Base-by-base conservation (phyloP, 768 basidiomycete species). In the Kwoniella sp. region DNA sequence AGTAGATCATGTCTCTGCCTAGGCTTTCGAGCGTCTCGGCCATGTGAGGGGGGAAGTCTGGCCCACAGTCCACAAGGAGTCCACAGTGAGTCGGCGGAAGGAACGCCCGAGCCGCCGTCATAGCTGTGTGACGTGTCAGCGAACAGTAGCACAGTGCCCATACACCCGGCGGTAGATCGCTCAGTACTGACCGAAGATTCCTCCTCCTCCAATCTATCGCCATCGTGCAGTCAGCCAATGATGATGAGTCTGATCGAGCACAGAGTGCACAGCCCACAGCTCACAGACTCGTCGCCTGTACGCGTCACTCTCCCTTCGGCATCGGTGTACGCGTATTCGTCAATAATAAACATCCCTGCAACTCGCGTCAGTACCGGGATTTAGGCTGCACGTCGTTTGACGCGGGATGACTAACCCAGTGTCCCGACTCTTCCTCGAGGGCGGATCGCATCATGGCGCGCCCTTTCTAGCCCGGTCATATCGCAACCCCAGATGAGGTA, bases 311-410 rank as follows among this genome's bases (percentile, higher is more conserved):
- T 40, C 3, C 59, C 65, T 11, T 42, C 37, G 9, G 32, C 31
- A 31, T 65, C 59, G n/a, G 28, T 25, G 19, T 52, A 27, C 33
- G 62, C 54, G 56, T 65, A 63, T 14, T 65, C 63, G 43, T 70
- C 69, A 25, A 70, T 70, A 32, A 70, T 67, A 47, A 70, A 62
- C 65, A 67, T 70, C 3, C 69, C 69, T 67, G 31, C 25, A 40
- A 39, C 17, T 8, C 8, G 8, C n/a, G 28, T 33, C 39, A 37
- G 33, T 37, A 38, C 11, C 10, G 36, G 34, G 28, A 17, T 38
- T 17, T n/a, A 12, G 29, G 12, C 42, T 7, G 25, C 27, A 25
- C 14, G n/a, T 36, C 39, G 40, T n/a, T 11, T 20, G 20, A 15
- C 12, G 10, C 11, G 46, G 27, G 3, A 22, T 17, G 41, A 59